Evolutionary conservation across 164 flowering plant species (phyloP).

Genomic region (Sextonia rubra): DNA sequence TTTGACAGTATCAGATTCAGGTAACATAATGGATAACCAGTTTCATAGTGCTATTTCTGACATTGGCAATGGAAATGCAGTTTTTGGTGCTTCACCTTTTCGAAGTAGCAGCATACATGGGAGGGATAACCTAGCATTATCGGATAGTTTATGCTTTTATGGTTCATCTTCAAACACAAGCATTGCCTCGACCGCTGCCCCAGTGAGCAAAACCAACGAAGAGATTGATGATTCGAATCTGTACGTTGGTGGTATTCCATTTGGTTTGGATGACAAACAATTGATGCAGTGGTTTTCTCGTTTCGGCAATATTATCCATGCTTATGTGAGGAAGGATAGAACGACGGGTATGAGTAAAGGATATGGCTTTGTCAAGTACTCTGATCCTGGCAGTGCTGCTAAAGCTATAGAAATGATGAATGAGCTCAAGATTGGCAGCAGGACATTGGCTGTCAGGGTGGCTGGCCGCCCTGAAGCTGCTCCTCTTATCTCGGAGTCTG

Average conservation of each 20-base stretch:
- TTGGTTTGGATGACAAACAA: constrained; percentile 21
- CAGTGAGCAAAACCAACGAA: constrained; percentile 14
- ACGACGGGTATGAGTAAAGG: constrained; percentile 37
- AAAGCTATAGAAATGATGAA: constrained; percentile 30
- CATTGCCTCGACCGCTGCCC: constrained; percentile 13
- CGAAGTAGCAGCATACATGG: not conserved
- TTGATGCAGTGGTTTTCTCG: constrained; percentile 39
- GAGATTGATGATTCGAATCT: constrained; percentile 22
- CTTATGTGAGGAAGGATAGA: constrained; percentile 32
- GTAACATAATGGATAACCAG: constrained; percentile 3
- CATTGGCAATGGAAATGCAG: constrained; percentile 3
- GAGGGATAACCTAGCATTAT: not conserved
- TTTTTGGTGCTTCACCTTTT: constrained; percentile 1
- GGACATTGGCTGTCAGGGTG: constrained; percentile 30
- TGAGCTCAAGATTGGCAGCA: constrained; percentile 35
- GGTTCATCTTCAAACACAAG: constrained; percentile 11
- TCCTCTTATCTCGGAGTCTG: not conserved
- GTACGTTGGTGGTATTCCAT: constrained; percentile 36
- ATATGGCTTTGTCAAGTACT: constrained; percentile 43
- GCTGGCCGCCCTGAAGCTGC: constrained; percentile 6
- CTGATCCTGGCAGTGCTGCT: constrained; percentile 25
- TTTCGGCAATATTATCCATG: constrained; percentile 29
- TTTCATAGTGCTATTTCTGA: not conserved
- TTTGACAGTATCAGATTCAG: constrained; percentile 6
- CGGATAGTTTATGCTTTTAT: constrained; percentile 8